Conservation (phyloP, 2,329 filamentous ascomycete genomes). For the Clonostachys solani region DNA sequence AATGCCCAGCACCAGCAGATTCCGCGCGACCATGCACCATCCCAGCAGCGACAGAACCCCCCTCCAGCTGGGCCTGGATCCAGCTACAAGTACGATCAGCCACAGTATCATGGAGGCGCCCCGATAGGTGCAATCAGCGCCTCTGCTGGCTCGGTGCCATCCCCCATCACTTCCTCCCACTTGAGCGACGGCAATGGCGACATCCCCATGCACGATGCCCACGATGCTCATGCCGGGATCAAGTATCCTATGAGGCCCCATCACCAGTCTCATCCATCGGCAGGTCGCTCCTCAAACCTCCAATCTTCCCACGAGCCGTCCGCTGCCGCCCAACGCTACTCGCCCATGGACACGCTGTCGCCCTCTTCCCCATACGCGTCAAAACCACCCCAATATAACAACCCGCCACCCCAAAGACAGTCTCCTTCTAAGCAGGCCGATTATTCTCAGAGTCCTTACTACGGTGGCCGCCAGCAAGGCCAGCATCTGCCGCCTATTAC, state of each 20-base stretch:
- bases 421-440: constrained; percentile 71
- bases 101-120: constrained; percentile 48
- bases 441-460: constrained; percentile 58
- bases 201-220: constrained; percentile 80
- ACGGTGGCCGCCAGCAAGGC: constrained; percentile 37
- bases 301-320: constrained; percentile 70
- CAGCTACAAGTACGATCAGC: constrained; percentile 62
- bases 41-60: constrained; percentile 25
- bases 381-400: constrained; percentile 56
- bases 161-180: constrained; percentile 51
- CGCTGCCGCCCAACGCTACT: constrained; percentile 85
- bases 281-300: constrained; percentile 51
- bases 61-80: constrained; percentile 34
- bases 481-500: constrained; percentile 73
- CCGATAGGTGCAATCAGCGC: constrained; percentile 21
- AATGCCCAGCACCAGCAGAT: constrained; percentile 17
- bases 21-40: constrained; percentile 42
- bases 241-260: constrained; percentile 81
- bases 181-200: constrained; percentile 71
- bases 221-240: constrained; percentile 77
- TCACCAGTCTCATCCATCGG: constrained; percentile 68
- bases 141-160: constrained; percentile 39
- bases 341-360: constrained; percentile 87
- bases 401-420: constrained; percentile 57
- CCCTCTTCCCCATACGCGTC: constrained; percentile 73